Percentiles rank a stretch among this genome's conserved stretches.
Conservation (phyloP, 78 protist species). For the Guillardia theta region DNA sequence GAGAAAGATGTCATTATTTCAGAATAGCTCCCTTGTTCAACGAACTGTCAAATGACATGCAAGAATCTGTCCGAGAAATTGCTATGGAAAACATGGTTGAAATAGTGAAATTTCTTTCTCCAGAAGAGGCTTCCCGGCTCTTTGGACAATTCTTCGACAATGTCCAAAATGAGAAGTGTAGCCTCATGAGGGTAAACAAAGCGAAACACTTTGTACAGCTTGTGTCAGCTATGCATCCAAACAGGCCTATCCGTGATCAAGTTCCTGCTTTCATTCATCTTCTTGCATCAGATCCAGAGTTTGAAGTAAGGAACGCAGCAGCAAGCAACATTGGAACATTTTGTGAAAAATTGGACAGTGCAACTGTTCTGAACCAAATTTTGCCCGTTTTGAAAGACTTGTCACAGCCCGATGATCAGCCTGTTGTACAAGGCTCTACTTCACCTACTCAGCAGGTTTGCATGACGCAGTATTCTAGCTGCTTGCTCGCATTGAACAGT, state of each 20-base stretch:
- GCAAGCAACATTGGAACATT: background rate
- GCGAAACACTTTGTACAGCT: background rate
- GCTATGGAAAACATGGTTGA: background rate
- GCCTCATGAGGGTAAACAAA: background rate
- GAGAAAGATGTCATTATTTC: background rate
- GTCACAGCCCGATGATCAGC: background rate
- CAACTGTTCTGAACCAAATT: background rate
- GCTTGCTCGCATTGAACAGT: background rate
- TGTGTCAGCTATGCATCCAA: background rate
- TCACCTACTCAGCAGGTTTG: background rate
- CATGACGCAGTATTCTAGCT: background rate
- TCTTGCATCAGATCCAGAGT: background rate
- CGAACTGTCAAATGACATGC: background rate
- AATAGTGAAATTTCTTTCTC: background rate
- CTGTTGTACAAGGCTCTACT: background rate
- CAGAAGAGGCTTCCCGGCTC: background rate
- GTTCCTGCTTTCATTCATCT: background rate
- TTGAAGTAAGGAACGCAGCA: constrained; percentile 2
- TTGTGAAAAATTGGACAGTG: background rate
- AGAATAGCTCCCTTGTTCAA: background rate
- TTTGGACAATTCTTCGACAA: background rate
- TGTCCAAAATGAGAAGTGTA: background rate
- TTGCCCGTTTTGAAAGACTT: background rate
- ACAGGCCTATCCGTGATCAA: background rate
- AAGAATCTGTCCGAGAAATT: background rate